Evolutionary conservation across 2,329 filamentous ascomycete genomes (phyloP).

Genomic region (Trichoderma sp.): DNA sequence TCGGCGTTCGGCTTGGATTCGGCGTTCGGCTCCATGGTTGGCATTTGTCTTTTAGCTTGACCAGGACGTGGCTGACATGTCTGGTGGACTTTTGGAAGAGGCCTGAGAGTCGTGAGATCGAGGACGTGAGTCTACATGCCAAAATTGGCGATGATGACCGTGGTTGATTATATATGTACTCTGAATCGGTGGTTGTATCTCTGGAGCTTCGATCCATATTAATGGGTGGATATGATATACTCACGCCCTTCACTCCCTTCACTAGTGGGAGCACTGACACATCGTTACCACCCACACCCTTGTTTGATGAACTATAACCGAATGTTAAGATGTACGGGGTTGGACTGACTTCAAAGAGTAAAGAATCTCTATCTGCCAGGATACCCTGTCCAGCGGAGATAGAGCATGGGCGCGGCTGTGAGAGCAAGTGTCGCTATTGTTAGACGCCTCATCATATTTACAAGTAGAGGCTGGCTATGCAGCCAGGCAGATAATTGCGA

Average conservation of each 20-base stretch:
- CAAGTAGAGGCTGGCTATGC: neutral
- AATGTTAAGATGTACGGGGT: neutral
- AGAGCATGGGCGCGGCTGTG: neutral
- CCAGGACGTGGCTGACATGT: neutral
- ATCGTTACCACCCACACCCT: neutral
- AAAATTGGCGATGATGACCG: neutral
- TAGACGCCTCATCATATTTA: neutral
- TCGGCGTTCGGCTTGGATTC: neutral
- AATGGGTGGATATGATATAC: neutral
- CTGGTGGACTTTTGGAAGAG: neutral
- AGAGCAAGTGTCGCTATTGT: neutral
- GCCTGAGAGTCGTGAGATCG: neutral
- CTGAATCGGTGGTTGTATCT: neutral
- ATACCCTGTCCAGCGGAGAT: neutral
- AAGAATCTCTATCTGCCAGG: neutral
- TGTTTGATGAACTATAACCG: neutral
- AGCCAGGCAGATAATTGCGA: neutral
- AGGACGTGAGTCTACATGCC: neutral
- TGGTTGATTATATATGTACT: neutral
- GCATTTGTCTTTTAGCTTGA: neutral
- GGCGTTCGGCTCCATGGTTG: neutral
- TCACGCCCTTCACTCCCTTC: neutral
- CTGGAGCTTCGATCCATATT: neutral
- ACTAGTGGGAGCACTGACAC: neutral
- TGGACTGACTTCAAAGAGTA: neutral